A percentile compares a stretch with the other conserved stretches of the same genome.
Evolutionary conservation across 2,329 filamentous ascomycete genomes (phyloP).

Genomic region (Periconia sp.): DNA sequence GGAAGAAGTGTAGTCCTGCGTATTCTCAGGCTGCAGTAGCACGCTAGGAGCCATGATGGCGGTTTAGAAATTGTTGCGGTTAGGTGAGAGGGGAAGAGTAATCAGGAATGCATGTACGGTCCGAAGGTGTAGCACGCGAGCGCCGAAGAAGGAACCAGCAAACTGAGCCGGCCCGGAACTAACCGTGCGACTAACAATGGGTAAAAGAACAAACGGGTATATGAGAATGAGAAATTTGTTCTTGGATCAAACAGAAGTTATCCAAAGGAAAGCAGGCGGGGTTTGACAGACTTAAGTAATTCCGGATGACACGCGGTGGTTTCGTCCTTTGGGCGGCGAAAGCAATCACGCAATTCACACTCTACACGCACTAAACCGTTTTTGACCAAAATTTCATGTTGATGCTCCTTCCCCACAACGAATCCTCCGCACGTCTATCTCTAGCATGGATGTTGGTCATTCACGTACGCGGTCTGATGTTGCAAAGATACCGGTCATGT

Average conservation of each 20-base stretch:
- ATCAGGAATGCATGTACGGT: background rate
- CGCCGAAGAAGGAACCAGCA: background rate
- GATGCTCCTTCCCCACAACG: conserved; percentile 1
- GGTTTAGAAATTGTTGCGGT: background rate
- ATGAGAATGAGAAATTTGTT: background rate
- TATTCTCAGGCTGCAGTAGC: conserved; percentile 27
- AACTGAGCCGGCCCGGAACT: too few relatives aligned
- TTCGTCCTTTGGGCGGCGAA: conserved; percentile 1
- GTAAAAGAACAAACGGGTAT: background rate
- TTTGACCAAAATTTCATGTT: background rate
- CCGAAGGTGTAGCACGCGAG: conserved; percentile 6
- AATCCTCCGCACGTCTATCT: conserved; percentile 2
- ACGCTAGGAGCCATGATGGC: conserved; percentile 34
- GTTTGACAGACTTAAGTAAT: background rate
- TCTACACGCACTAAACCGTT: conserved; percentile 4
- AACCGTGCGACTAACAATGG: background rate
- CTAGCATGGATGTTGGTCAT: background rate
- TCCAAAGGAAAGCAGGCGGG: background rate
- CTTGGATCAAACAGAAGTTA: background rate
- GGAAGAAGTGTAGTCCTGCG: conserved; percentile 14
- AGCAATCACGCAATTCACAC: conserved; percentile 13
- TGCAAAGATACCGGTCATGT: background rate
- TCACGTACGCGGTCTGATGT: background rate
- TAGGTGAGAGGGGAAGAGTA: background rate
- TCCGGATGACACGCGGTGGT: background rate